Percentiles rank a stretch among this genome's conserved stretches.
Conservation (phyloP, 768 basidiomycete genomes). For the Agaricus subrufescens region DNA sequence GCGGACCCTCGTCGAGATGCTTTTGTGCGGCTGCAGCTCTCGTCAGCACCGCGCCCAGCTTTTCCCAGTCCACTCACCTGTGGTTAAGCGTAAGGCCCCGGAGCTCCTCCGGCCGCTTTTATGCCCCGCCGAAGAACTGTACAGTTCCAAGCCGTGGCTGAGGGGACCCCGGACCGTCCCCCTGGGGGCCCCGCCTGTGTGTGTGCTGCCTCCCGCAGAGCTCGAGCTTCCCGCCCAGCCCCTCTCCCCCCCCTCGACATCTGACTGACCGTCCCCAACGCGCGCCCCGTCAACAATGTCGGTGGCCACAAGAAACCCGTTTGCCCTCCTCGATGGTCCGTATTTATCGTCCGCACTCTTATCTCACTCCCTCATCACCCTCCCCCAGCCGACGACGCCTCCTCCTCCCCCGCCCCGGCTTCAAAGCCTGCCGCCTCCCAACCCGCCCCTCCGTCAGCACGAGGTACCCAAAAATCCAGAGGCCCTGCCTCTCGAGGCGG, state of each 20-base stretch:
- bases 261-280: constrained; percentile 22
- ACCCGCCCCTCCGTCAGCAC: constrained; percentile 26
- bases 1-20: constrained; percentile 86
- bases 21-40: constrained; percentile 58
- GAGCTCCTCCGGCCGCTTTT: not conserved
- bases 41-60: not conserved
- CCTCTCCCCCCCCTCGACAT: constrained; percentile 8
- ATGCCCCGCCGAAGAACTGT: constrained; percentile 33
- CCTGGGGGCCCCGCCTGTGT: not conserved
- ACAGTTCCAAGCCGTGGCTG: constrained; percentile 44
- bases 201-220: not conserved
- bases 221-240: not conserved
- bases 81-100: constrained; percentile 51
- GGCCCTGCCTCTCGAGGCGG: constrained; percentile 65
- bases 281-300: constrained; percentile 78
- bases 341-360: constrained; percentile 16
- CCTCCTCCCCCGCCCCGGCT: constrained; percentile 33
- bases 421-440: constrained; percentile 14
- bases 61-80: constrained; percentile 43
- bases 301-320: constrained; percentile 87
- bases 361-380: constrained; percentile 11
- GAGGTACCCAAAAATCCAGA: constrained; percentile 39
- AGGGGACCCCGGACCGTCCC: constrained; percentile 36
- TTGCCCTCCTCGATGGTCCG: constrained; percentile 76
- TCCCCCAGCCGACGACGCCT: constrained; percentile 38